Conservation (phyloP, 2,329 filamentous ascomycete genomes). For the Gaeumannomyces sp. region DNA sequence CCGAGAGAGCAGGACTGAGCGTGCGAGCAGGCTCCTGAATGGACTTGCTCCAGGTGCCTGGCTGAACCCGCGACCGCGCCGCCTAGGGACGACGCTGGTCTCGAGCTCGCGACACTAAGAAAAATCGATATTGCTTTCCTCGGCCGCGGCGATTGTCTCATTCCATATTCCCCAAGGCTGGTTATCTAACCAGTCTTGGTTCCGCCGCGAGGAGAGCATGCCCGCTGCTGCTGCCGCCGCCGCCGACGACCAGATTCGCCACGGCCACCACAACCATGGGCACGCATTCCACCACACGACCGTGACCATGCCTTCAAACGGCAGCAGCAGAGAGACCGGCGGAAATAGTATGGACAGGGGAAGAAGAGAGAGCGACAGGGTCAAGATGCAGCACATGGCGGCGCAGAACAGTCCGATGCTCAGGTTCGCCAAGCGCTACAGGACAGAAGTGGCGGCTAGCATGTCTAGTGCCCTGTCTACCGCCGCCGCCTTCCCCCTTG, state of each 20-base stretch:
- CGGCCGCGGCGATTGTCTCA: not conserved
- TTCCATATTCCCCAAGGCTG: too few species aligned
- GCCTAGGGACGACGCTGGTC: not conserved
- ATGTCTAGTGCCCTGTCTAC: constrained; percentile 73
- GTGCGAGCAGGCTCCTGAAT: constrained; percentile 8
- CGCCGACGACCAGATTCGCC: constrained; percentile 25
- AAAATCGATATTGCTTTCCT: not conserved
- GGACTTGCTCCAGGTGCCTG: constrained; percentile 6
- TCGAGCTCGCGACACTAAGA: not conserved
- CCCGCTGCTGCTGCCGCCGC: constrained; percentile 17
- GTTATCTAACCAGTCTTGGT: constrained; percentile 18
- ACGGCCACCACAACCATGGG: constrained; percentile 33
- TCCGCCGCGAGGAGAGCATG: constrained; percentile 26
- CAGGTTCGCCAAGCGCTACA: constrained; percentile 66
- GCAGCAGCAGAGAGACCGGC: constrained; percentile 15
- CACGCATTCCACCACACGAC: constrained; percentile 30
- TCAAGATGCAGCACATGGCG: constrained; percentile 12
- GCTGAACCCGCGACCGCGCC: constrained; percentile 9
- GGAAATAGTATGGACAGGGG: constrained; percentile 10
- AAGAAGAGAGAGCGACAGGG: constrained; percentile 13
- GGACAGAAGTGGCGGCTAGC: constrained; percentile 74
- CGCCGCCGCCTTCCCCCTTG: constrained; percentile 74
- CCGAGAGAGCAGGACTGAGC: not conserved
- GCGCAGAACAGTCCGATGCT: constrained; percentile 9
- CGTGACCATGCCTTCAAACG: constrained; percentile 35